Evolutionary conservation across 768 basidiomycete genomes (phyloP), one percentile per base, ranked within the genome.

Genomic region (Leccinum incarnatum): DNA sequence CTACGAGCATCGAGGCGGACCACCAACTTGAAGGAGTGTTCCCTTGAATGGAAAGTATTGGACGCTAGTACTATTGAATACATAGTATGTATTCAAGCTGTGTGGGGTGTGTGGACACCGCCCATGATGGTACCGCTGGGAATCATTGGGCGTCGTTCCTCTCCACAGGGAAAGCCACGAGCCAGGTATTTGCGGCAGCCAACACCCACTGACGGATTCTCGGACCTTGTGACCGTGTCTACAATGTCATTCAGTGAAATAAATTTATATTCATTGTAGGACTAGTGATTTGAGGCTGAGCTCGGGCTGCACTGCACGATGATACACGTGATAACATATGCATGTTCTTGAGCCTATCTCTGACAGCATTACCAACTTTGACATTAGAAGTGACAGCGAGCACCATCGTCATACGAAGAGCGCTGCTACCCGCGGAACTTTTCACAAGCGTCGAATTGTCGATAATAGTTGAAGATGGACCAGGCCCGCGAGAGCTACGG

Each of bases 401-500:
- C 42, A 45, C n/a, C 19, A 45, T n/a, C 17, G 9, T 40, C 46
- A 23, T 21, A 23, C 46, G 46, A 47, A 7, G 46, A 47, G 23
- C 21, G 46, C 9, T 21, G 14, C 5, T 23, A 47, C 25, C 25
- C 7, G 15, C 23, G 15, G 47, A 23, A 27, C 21, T 2, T 42
- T 42, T 27, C 47, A 48, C 47, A 48, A 23, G 15, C 10, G 4
- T 48, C 15, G 25, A 48, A 17, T 48, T 4, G 25, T 48, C 15
- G 23, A 25, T 47, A 50, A 17, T 19, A 32, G 46, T 21, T 36
- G 47, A 8, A 19, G 49, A 70, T 70, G 66, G 53, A 64, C 29
- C 66, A 62, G 23, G 45, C 19, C 23, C 17, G 11, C 30, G 57
- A 67, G 42, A 78, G 71, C 34, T 87, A 81, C 63, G 86, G 85